A percentile compares a stretch with the other conserved stretches of the same genome.
Evolutionary conservation across 768 basidiomycete genomes (phyloP).

Genomic region (Panaeolus papilionaceus): DNA sequence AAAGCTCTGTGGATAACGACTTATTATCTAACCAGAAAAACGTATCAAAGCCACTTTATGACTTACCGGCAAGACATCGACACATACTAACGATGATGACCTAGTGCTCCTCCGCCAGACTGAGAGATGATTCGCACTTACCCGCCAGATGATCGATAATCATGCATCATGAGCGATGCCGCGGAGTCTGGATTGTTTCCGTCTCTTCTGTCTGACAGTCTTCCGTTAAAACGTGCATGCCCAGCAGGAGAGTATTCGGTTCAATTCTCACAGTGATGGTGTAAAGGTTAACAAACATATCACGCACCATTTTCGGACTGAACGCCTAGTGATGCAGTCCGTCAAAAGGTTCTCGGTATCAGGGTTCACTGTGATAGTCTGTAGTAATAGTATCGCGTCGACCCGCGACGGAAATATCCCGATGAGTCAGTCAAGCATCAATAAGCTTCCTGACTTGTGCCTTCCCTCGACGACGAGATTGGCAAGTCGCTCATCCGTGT

Average conservation of each 20-base stretch:
- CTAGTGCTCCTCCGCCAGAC: too few species aligned
- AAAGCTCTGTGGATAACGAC: slow-evolving; percentile 9
- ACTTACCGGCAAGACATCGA: background rate
- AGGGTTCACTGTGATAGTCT: background rate
- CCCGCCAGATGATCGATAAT: background rate
- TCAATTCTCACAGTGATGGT: background rate
- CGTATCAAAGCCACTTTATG: background rate
- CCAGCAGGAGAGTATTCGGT: background rate
- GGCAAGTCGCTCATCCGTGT: too few species aligned
- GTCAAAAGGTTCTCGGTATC: background rate
- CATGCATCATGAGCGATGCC: background rate
- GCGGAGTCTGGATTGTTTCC: slow-evolving; percentile 5
- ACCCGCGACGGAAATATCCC: background rate
- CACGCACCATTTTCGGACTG: background rate
- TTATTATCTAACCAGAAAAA: slow-evolving; percentile 4
- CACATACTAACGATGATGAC: background rate
- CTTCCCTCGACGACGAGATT: too few species aligned
- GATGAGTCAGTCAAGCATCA: background rate
- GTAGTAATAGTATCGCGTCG: background rate
- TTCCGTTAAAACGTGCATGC: background rate
- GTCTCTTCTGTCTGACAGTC: background rate
- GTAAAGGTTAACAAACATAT: slow-evolving; percentile 7
- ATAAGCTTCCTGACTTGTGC: background rate
- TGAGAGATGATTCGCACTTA: background rate
- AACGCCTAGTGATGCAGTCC: background rate